A percentile compares a stretch with the other conserved stretches of the same genome.
These are phyloP conservation scores for Nitzschia sp. DNA, from an alignment of 108 stramenopile genomes.

Conservation along the genomic window DNA sequence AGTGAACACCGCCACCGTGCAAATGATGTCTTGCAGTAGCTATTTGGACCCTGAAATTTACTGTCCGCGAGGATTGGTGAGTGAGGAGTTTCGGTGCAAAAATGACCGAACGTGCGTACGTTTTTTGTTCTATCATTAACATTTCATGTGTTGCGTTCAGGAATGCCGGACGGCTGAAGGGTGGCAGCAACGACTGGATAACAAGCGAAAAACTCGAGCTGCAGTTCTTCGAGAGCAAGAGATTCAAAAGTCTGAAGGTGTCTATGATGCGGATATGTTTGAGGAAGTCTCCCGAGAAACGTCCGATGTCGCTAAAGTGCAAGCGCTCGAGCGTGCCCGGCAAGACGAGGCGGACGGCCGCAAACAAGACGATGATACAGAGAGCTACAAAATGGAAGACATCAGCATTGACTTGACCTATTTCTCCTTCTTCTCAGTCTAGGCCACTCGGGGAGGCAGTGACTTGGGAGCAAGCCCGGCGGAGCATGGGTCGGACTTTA, in stretches of 20 bases:
- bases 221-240: constrained; percentile 27
- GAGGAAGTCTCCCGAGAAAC: constrained; percentile 1
- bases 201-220: constrained; percentile 6
- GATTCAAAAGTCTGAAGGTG: constrained; percentile 17
- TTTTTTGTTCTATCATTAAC: background rate
- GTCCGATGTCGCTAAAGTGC: background rate
- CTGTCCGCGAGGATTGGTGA: constrained; percentile 9
- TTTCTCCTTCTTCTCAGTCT: background rate
- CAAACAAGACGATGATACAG: background rate
- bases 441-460: no score
- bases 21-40: background rate
- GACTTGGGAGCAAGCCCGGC: no score
- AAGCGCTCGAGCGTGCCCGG: background rate
- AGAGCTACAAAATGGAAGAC: background rate
- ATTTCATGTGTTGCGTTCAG: background rate
- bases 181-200: constrained; percentile 10
- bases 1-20: background rate
- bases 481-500: no score
- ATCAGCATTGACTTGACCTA: background rate
- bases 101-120: no score
- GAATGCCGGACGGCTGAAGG: constrained; percentile 16
- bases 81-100: background rate
- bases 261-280: constrained; percentile 11
- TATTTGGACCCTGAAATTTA: background rate
- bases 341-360: background rate